Percentiles rank a stretch among this genome's conserved stretches.
These are phyloP conservation scores for Mycena pura DNA, from an alignment of 768 basidiomycete species.

Conservation along the genomic window DNA sequence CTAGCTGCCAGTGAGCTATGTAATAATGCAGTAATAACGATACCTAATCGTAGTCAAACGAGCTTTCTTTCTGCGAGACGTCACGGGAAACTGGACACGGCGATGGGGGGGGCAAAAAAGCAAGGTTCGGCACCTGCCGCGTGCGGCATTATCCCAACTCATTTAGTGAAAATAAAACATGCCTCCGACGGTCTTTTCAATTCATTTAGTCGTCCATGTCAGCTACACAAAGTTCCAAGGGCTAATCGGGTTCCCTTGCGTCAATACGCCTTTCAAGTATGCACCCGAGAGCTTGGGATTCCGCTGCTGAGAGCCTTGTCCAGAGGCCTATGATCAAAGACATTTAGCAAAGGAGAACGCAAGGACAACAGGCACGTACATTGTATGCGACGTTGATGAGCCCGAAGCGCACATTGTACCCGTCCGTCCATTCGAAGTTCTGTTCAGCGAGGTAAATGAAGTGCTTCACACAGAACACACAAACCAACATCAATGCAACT, in stretches of 20 bases:
- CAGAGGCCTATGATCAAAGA: conserved; percentile 12
- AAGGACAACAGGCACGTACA: conserved; percentile 3
- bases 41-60: too few species aligned
- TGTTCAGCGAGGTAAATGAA: conserved; percentile 27
- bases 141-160: too few species aligned
- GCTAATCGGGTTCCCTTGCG: conserved; percentile 20
- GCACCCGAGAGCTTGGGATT: conserved; percentile 25
- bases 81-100: too few species aligned
- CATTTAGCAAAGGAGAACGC: neutral
- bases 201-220: too few species aligned
- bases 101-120: too few species aligned
- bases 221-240: conserved; percentile 22
- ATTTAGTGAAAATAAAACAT: too few species aligned
- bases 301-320: conserved; percentile 22
- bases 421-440: conserved; percentile 56
- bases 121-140: too few species aligned
- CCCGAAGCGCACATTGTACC: conserved; percentile 52
- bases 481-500: conserved; percentile 41
- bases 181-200: too few species aligned
- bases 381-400: conserved; percentile 46
- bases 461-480: neutral
- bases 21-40: too few species aligned
- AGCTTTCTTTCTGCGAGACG: too few species aligned
- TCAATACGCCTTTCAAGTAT: conserved; percentile 21
- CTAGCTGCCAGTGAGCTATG: too few species aligned